These are phyloP conservation scores for Cairneyella variabilis DNA, from an alignment of 495 filamentous ascomycete species.

Conservation along the genomic window DNA sequence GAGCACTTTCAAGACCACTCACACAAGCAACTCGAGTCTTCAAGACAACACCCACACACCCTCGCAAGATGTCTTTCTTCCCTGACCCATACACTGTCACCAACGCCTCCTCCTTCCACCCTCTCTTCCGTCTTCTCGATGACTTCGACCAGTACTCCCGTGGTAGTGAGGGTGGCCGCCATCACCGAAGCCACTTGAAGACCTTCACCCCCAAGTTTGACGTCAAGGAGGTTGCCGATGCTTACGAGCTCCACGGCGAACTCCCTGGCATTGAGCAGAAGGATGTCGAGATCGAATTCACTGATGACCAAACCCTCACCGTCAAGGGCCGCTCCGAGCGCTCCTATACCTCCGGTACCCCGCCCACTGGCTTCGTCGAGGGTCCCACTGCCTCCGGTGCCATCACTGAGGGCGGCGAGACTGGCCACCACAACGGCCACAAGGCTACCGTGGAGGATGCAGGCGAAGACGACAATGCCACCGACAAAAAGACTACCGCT, in stretches of 20 bases:
- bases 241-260: conserved; percentile 84
- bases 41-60: conserved; percentile 15
- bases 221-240: conserved; percentile 60
- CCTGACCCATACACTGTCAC: conserved; percentile 44
- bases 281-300: conserved; percentile 80
- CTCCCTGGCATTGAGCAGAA: conserved; percentile 78
- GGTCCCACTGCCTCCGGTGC: conserved; percentile 24
- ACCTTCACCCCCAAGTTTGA: conserved; percentile 77
- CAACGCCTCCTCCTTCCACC: conserved; percentile 45
- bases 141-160: conserved; percentile 61
- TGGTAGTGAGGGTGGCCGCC: conserved; percentile 18
- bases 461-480: too few relatives aligned
- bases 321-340: conserved; percentile 68
- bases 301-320: conserved; percentile 69
- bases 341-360: conserved; percentile 41
- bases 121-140: conserved; percentile 73
- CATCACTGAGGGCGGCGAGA: conserved; percentile 33
- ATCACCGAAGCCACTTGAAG: conserved; percentile 22
- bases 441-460: conserved; percentile 67
- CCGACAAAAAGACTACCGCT: conserved; percentile 8
- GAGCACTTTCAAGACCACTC: conserved; percentile 21
- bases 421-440: conserved; percentile 37
- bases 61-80: conserved; percentile 66
- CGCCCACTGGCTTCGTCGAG: conserved; percentile 34
- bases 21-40: conserved; percentile 7